Percentiles rank a stretch among this genome's conserved stretches.
These are phyloP conservation scores for Eucalyptus camaldulensis DNA, from an alignment of 345 rosid genomes.

Conservation along the genomic window DNA sequence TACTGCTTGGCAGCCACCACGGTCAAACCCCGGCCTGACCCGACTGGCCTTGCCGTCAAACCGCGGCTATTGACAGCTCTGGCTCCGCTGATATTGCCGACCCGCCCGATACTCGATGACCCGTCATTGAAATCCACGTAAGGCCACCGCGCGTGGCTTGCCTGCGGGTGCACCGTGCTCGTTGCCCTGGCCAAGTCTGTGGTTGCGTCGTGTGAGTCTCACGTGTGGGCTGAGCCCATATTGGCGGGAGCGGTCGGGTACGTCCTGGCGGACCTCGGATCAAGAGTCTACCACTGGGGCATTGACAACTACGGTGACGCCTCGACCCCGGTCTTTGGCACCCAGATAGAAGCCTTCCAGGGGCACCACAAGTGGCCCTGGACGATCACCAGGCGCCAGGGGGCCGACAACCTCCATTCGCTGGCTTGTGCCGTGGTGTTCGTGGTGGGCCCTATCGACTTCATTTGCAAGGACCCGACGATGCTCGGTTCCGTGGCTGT, in stretches of 20 bases:
- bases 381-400: conserved; percentile 71
- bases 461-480: conserved; percentile 29
- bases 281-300: conserved; percentile 93
- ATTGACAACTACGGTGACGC: conserved; percentile 69
- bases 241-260: conserved; percentile 62
- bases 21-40: too few species aligned
- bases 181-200: conserved; percentile 47
- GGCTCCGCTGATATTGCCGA: background rate
- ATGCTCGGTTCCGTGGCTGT: conserved; percentile 38
- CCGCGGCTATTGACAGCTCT: conserved; percentile 1
- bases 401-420: conserved; percentile 75
- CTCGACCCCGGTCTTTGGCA: conserved; percentile 17
- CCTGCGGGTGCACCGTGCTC: conserved; percentile 54
- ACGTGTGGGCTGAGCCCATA: conserved; percentile 38
- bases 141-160: conserved; percentile 65
- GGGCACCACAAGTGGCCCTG: conserved; percentile 35
- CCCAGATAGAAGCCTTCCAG: too few species aligned
- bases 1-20: conserved; percentile 7
- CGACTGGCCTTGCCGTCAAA: background rate
- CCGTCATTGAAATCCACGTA: conserved; percentile 51
- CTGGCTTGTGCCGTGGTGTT: conserved; percentile 43
- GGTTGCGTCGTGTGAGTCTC: too few species aligned
- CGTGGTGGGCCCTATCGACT: conserved; percentile 43
- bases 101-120: conserved; percentile 6
- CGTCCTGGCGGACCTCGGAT: conserved; percentile 67